Evolutionary conservation across 1,139 yeast species (phyloP).

Genomic region (Pichia sp.): DNA sequence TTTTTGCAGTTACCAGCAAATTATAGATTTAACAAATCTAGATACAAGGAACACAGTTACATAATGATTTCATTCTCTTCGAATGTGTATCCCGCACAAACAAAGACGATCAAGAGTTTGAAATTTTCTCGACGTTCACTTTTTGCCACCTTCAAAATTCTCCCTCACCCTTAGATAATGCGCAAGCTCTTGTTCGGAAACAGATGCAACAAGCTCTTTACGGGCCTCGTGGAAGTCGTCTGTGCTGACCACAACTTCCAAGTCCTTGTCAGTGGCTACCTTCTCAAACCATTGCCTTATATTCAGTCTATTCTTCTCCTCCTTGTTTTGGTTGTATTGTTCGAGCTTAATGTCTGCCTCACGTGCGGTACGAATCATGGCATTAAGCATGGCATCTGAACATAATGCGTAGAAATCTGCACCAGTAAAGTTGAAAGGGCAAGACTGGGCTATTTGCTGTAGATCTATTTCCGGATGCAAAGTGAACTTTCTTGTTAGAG

Average conservation of each 20-base stretch:
- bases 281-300: constrained; percentile 92
- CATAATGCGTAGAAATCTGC: constrained; percentile 97
- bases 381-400: constrained; percentile 90
- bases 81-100: not conserved
- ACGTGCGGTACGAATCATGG: constrained; percentile 85
- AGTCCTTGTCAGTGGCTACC: constrained; percentile 63
- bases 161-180: constrained; percentile 77
- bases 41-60: too few species aligned
- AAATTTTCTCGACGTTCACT: constrained; percentile 3
- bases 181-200: constrained; percentile 77
- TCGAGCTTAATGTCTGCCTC: constrained; percentile 66
- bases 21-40: too few species aligned
- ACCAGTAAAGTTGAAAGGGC: constrained; percentile 91
- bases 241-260: constrained; percentile 60
- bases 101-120: not conserved
- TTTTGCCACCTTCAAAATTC: constrained; percentile 57
- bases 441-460: constrained; percentile 54
- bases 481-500: constrained; percentile 79
- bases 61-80: not conserved
- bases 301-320: constrained; percentile 39
- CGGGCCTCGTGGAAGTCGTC: constrained; percentile 76
- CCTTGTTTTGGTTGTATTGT: constrained; percentile 41
- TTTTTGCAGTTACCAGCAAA: too few species aligned
- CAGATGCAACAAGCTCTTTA: constrained; percentile 71
- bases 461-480: constrained; percentile 60